Evolutionary conservation across 345 rosid genomes (phyloP), one percentile per base, ranked within the genome.

Genomic region (Pseudoturritis turrita): DNA sequence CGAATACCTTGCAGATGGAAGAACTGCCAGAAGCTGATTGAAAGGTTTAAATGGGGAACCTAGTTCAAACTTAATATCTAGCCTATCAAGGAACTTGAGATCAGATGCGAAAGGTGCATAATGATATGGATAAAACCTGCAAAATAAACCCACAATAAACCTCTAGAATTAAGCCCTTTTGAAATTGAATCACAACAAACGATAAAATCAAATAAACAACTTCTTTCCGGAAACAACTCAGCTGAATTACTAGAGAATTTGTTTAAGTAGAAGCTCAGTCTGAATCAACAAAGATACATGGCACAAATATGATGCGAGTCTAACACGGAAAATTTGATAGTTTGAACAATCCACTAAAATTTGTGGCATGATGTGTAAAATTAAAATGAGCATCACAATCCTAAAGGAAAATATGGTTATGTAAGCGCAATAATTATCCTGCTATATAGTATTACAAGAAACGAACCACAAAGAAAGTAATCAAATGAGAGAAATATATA

Each of bases 81-180:
- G 75, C 79, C 84, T 71, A 62, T 71, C 90, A 55, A 95, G 96
- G 72, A 72, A 81, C 82, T 81, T 95, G 53, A 95, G 85, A 86
- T 95, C 99, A 71, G 98, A 91, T 59, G 99, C 99, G 83, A 95
- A 95, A 65, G 99, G 99, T 10, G 99, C 99, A 81, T 91, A 91
- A 70, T 95, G 96, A 70, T 91, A 95, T 5, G 98, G 99, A 82
- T 89, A 95, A 82, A 88, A 95, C 96, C 96, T 87, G 84, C 62
- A 56, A 69, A 81, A 83, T 13, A 57, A n/a, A 49, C 29, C 19
- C n/a, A 17, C 45, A 45, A 13, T 45, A 29, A 59, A 52, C 14
- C 23, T n/a, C n/a, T n/a, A n/a, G n/a, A n/a, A n/a, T n/a, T 35
- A 55, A 10, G 50, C 49, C 41, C 14, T 63, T 23, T 22, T 22